Conservation (phyloP, 2,329 filamentous ascomycete species). For the Lojkania enalia region DNA sequence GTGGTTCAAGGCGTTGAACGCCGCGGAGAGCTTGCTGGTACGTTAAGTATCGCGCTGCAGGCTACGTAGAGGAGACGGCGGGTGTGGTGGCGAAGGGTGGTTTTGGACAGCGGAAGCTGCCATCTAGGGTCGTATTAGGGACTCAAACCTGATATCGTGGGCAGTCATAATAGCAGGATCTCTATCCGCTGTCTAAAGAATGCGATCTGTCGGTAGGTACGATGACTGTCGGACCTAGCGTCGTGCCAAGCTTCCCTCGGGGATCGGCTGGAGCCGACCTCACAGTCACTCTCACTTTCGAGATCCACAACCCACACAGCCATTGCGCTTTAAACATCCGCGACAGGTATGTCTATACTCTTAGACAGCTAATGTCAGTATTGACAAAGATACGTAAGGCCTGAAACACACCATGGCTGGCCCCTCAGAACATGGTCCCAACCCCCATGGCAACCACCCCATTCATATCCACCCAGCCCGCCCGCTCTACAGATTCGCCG, state of each 20-base stretch:
- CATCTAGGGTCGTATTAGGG: slow-evolving; percentile 18
- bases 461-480: slow-evolving; percentile 63
- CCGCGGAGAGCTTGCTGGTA: slow-evolving; percentile 11
- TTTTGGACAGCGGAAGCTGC: slow-evolving; percentile 23
- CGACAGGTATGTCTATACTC: slow-evolving; percentile 24
- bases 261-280: background rate
- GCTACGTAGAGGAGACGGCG: slow-evolving; percentile 14
- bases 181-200: background rate
- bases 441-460: slow-evolving; percentile 51
- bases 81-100: slow-evolving; percentile 8
- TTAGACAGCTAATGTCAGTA: too few species aligned
- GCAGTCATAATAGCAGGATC: background rate
- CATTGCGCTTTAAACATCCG: slow-evolving; percentile 36
- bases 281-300: background rate
- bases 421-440: slow-evolving; percentile 42
- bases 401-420: slow-evolving; percentile 37
- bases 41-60: slow-evolving; percentile 15
- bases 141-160: background rate
- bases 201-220: background rate
- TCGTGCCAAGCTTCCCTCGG: too few species aligned
- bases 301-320: slow-evolving; percentile 33
- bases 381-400: slow-evolving; percentile 13
- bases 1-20: slow-evolving; percentile 18
- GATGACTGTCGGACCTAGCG: too few species aligned
- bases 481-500: slow-evolving; percentile 80